Conservation (phyloP, 2,329 filamentous ascomycete genomes). For the Aspergillus japonicus region DNA sequence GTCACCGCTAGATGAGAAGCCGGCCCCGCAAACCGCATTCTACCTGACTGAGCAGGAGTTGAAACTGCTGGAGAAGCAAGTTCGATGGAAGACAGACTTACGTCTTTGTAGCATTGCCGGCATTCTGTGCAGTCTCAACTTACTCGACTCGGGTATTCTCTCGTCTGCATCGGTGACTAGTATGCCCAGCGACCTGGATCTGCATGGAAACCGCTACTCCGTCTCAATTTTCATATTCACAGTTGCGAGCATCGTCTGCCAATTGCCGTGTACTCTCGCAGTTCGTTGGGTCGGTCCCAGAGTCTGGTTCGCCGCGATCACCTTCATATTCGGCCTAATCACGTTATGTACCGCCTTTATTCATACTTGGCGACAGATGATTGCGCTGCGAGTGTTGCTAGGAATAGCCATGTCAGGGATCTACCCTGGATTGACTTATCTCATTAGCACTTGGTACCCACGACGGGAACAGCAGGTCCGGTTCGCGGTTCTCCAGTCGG, state of each 20-base stretch:
- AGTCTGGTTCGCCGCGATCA: conserved; percentile 61
- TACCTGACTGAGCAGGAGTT: conserved; percentile 7
- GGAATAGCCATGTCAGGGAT: conserved; percentile 60
- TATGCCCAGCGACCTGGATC: conserved; percentile 62
- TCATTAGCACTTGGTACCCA: conserved; percentile 60
- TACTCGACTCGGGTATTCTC: conserved; percentile 69
- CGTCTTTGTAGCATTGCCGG: conserved; percentile 69
- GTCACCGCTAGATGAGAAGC: neutral
- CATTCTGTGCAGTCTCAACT: conserved; percentile 67
- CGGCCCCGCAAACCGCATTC: neutral
- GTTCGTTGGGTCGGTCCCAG: conserved; percentile 65
- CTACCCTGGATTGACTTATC: conserved; percentile 46
- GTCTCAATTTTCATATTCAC: conserved; percentile 74
- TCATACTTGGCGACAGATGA: conserved; percentile 67
- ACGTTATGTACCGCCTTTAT: conserved; percentile 69
- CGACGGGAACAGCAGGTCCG: conserved; percentile 64
- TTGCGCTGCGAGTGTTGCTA: conserved; percentile 63
- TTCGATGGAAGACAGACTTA: conserved; percentile 65
- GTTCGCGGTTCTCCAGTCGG: conserved; percentile 64
- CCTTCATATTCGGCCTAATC: conserved; percentile 61
- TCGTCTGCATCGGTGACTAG: conserved; percentile 68
- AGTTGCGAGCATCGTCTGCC: conserved; percentile 65
- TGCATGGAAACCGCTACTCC: conserved; percentile 66
- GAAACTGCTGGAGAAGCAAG: conserved; percentile 42
- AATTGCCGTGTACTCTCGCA: conserved; percentile 66